Percentiles rank a stretch among this genome's conserved stretches.
Conservation (phyloP, 345 rosid species). For the Salix viminalis region DNA sequence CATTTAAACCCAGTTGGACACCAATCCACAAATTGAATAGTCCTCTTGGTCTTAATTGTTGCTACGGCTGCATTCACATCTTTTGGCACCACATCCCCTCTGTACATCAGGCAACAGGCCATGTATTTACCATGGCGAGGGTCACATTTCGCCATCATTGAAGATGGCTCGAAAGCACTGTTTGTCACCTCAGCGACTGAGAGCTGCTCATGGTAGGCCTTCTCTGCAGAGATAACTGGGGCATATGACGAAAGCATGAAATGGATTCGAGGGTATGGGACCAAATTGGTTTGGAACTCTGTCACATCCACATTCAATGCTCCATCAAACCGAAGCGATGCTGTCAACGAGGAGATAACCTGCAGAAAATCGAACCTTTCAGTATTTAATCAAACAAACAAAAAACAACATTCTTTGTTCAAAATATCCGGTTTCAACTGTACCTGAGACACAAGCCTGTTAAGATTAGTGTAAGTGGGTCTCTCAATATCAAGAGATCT, state of each 20-base stretch:
- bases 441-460: slow-evolving; percentile 18
- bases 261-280: slow-evolving; percentile 18
- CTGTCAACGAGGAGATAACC: slow-evolving; percentile 15
- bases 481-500: slow-evolving; percentile 19
- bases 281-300: slow-evolving; percentile 18
- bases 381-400: not conserved
- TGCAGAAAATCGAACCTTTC: not conserved
- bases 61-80: slow-evolving; percentile 18
- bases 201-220: not conserved
- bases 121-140: slow-evolving; percentile 20
- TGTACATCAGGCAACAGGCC: slow-evolving; percentile 17
- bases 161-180: slow-evolving; percentile 15
- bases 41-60: slow-evolving; percentile 15
- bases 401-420: not conserved
- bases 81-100: slow-evolving; percentile 20
- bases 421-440: not conserved
- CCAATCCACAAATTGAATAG: slow-evolving; percentile 20
- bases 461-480: slow-evolving; percentile 19
- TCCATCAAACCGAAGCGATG: slow-evolving; percentile 18
- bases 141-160: slow-evolving; percentile 19
- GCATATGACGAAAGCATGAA: slow-evolving; percentile 19
- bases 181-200: slow-evolving; percentile 12
- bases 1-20: slow-evolving; percentile 20
- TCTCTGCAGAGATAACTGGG: slow-evolving; percentile 10
- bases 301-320: slow-evolving; percentile 18